Conservation (phyloP, 2,329 filamentous ascomycete species). For the Huntiella savannae region DNA sequence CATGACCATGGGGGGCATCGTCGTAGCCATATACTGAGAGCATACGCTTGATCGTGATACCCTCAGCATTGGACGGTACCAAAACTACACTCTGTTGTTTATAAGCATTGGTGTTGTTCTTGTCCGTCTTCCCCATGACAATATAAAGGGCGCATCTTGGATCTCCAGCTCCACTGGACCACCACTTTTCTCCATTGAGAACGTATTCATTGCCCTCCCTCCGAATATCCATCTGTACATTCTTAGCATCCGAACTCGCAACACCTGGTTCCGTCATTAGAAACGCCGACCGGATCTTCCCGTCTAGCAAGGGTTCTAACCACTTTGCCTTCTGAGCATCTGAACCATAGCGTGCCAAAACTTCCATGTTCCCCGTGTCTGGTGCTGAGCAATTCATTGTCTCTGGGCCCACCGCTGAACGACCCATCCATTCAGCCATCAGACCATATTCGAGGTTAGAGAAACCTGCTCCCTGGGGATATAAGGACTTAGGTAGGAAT, state of each 20-base stretch:
- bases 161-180: conserved; percentile 90
- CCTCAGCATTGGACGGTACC: conserved; percentile 61
- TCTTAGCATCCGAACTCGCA: conserved; percentile 78
- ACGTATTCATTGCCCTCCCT: conserved; percentile 77
- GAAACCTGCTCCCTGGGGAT: conserved; percentile 86
- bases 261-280: conserved; percentile 86
- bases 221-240: conserved; percentile 69
- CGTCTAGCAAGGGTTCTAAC: conserved; percentile 64
- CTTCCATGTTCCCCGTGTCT: conserved; percentile 92
- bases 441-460: conserved; percentile 92
- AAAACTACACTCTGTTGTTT: conserved; percentile 84
- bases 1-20: conserved; percentile 95
- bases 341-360: conserved; percentile 77
- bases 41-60: conserved; percentile 88
- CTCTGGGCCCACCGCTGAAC: conserved; percentile 64
- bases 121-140: conserved; percentile 85
- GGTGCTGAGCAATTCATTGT: conserved; percentile 81
- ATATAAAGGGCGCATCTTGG: conserved; percentile 84
- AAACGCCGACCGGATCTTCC: conserved; percentile 75
- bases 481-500: conserved; percentile 89
- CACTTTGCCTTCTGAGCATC: conserved; percentile 69
- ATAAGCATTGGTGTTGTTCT: conserved; percentile 58
- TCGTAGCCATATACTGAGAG: conserved; percentile 88
- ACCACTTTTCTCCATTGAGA: conserved; percentile 95
- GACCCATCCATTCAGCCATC: conserved; percentile 91